Conservation (phyloP, 192 early-diverging fungal species). For the Powellomyces hirtus region DNA sequence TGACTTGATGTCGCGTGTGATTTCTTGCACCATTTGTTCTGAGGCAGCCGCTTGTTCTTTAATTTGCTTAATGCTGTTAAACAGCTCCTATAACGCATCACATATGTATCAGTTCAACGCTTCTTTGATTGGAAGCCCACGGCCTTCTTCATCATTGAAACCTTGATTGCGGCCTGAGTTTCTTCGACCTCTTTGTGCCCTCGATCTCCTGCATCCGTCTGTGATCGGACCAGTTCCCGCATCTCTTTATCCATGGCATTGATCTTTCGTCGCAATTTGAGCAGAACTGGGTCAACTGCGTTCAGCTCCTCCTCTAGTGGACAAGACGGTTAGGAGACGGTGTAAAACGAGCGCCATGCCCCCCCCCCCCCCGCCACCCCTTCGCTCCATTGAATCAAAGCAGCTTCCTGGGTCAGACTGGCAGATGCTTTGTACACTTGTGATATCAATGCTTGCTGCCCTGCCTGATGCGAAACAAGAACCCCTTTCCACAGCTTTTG, state of each 20-base stretch:
- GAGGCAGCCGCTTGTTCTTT: slow-evolving; percentile 80
- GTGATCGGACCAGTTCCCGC: slow-evolving; percentile 65
- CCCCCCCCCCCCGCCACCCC: no score
- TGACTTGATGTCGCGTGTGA: slow-evolving; percentile 93
- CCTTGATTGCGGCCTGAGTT: slow-evolving; percentile 73
- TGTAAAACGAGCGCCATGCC: no score
- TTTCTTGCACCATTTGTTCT: slow-evolving; percentile 87
- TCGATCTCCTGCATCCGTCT: slow-evolving; percentile 61
- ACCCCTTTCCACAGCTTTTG: no score
- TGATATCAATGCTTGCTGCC: no score
- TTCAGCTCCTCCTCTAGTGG: slow-evolving; percentile 62
- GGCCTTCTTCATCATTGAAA: slow-evolving; percentile 10
- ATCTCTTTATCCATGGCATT: slow-evolving; percentile 62
- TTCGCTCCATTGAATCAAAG: no score
- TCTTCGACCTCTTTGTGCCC: slow-evolving; percentile 65
- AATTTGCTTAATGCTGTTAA: slow-evolving; percentile 79
- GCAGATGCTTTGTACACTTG: no score
- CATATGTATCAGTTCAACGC: no score
- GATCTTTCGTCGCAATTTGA: slow-evolving; percentile 61
- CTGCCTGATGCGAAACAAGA: no score
- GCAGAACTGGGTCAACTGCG: slow-evolving; percentile 61
- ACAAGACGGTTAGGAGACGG: neutral
- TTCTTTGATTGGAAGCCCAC: neutral
- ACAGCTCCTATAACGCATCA: slow-evolving; percentile 66
- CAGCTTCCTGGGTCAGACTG: no score